Conservation (phyloP, 176 grass and related monocot species). For the Tuctoria greenei region DNA sequence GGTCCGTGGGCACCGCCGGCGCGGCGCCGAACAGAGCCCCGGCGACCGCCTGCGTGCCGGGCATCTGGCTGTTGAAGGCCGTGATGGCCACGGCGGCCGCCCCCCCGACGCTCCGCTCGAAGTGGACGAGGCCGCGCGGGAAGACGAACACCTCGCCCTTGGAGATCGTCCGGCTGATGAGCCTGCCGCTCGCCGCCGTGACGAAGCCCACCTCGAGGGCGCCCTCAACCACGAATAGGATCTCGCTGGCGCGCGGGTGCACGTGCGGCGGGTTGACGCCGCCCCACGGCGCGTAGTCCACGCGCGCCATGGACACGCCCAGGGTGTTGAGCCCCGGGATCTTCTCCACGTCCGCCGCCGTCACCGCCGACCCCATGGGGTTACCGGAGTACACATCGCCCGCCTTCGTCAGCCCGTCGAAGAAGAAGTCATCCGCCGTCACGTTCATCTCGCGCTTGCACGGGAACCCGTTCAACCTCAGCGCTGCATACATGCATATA, state of each 20-base stretch:
- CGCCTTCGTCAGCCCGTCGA: constrained; percentile 6
- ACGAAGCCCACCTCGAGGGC: constrained; percentile 69
- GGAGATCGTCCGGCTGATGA: constrained; percentile 27
- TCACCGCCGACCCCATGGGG: constrained; percentile 49
- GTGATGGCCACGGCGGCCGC: constrained; percentile 38
- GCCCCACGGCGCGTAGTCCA: constrained; percentile 63
- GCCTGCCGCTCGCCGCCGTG: constrained; percentile 22
- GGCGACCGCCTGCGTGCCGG: constrained; percentile 42
- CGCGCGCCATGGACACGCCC: constrained; percentile 64
- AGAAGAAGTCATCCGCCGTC: constrained; percentile 71
- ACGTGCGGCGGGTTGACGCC: constrained; percentile 68
- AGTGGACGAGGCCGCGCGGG: constrained; percentile 63
- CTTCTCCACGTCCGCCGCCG: constrained; percentile 42
- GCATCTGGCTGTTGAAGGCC: constrained; percentile 67
- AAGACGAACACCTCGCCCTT: constrained; percentile 64
- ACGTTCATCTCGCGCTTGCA: constrained; percentile 56
- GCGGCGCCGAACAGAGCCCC: constrained; percentile 44
- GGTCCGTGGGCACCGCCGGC: constrained; percentile 43
- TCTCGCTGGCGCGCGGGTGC: constrained; percentile 72
- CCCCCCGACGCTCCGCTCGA: constrained; percentile 49
- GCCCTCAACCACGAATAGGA: constrained; percentile 57
- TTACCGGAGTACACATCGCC: constrained; percentile 51
- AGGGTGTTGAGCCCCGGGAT: constrained; percentile 67
- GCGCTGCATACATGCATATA: constrained; percentile 10
- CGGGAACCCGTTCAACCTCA: constrained; percentile 58